Conservation (phyloP, 1,284 basidiomycete species). For the Cryptococcus sp. region DNA sequence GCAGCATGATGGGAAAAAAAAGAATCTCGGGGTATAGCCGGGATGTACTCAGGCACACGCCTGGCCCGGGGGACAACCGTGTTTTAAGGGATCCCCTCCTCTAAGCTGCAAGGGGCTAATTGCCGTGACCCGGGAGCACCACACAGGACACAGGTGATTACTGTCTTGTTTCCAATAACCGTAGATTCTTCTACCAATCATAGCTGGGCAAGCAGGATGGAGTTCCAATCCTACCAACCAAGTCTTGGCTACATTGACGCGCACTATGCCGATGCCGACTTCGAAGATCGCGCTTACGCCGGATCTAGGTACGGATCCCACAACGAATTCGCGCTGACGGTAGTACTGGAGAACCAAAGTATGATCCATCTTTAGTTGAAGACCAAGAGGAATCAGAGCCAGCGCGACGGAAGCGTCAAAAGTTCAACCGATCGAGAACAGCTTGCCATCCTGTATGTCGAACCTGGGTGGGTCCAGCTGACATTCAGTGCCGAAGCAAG, state of each 20-base stretch:
- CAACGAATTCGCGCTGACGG: neutral
- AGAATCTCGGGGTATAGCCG: no score
- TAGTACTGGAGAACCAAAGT: neutral
- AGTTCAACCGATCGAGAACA: constrained; percentile 23
- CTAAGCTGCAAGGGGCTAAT: no score
- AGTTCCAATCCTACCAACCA: no score
- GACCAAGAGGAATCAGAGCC: constrained; percentile 8
- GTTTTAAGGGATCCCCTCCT: no score
- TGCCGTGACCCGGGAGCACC: no score
- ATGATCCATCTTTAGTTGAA: neutral
- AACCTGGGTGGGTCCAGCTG: neutral
- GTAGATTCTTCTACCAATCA: no score
- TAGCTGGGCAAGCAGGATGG: no score
- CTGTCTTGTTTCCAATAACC: no score
- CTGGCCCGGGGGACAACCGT: no score
- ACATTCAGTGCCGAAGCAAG: constrained; percentile 19
- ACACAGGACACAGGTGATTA: no score
- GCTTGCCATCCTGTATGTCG: constrained; percentile 14
- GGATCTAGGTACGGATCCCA: neutral
- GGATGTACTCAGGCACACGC: no score
- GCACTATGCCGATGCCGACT: neutral
- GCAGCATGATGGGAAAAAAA: no score
- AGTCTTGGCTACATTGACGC: neutral
- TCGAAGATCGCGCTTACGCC: neutral
- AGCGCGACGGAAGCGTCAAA: constrained; percentile 5